Base-by-base conservation (phyloP, 305 asterid genomes). In the Euphrasia arctica region DNA sequence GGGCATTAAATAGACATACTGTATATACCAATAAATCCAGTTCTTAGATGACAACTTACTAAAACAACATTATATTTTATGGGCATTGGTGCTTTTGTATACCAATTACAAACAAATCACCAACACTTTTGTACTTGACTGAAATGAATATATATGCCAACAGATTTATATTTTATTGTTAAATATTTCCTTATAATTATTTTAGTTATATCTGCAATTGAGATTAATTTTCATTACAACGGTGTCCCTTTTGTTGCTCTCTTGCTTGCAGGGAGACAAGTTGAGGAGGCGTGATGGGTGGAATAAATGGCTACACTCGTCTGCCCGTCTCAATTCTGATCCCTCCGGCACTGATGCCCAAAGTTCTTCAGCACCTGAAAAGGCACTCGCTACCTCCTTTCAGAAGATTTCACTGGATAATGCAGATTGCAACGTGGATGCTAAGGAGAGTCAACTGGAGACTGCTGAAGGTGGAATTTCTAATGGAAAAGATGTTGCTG, bases 281-380 rank as follows among this genome's bases (percentile, higher is more conserved):
- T 58, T 89, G 72, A 81, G 96, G 80, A 75, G 85, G 54, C 90
- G 82, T 31, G 62, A 83, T 3, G 89, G 82, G 28, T 86, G 96
- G 96, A 73, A 29, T 70, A 86, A 73, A 67, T 89, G 87, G 86
- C 45, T 76, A 32, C 71, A 31, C 12, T 56, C 65, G 5, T 57
- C 82, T 77, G 64, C 62, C 54, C 47, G 68, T 52, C 48, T 27
- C 58, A 60, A 61, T 22, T 54, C 73, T 61, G 83, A 78, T 60
- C 58, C 79, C 50, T 60, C 79, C 50, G 70, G 67, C 59, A 64
- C 72, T 12, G 72, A 63, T 15, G 4, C 74, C n/a, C 42, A 59
- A 0, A 68, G 36, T 32, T 45, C 49, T 43, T 70, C 72, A 57
- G 15, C 70, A 12, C 52, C 79, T 48, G 85, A 71, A 39, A 74